phyloP scores from a whole-genome alignment of 2,329 filamentous ascomycete species.

The Beauveria sp. region DNA sequence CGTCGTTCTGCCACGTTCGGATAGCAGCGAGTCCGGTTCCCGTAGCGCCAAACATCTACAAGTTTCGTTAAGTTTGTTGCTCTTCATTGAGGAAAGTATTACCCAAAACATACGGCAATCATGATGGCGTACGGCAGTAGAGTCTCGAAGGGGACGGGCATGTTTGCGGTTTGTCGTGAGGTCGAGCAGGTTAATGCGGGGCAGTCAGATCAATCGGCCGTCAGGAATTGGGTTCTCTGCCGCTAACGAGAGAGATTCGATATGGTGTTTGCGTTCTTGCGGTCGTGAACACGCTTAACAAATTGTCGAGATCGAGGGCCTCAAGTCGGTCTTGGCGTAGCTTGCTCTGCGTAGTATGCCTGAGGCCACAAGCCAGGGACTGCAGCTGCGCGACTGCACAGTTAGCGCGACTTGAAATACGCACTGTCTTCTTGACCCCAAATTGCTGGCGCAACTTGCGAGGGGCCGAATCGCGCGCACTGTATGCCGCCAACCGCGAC shows the following conservation, averaged over 20 bases:
- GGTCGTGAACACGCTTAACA: not conserved
- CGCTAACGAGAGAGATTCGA: not conserved
- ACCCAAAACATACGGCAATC: conserved; percentile 41
- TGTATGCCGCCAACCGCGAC: conserved; percentile 11
- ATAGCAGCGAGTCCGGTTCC: conserved; percentile 51
- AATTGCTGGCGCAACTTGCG: not conserved
- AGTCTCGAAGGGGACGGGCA: conserved; percentile 58
- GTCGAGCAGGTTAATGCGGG: conserved; percentile 20
- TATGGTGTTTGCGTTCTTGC: not conserved
- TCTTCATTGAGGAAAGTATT: conserved; percentile 9
- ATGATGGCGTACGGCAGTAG: conserved; percentile 60
- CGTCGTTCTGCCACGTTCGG: conserved; percentile 51
- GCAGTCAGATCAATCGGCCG: not conserved
- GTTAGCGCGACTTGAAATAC: conserved; percentile 2
- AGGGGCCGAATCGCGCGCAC: conserved; percentile 11
- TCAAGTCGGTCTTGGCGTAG: conserved; percentile 9
- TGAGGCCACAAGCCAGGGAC: conserved; percentile 9
- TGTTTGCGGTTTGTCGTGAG: conserved; percentile 29
- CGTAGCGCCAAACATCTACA: conserved; percentile 56
- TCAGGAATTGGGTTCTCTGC: not conserved
- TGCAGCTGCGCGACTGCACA: conserved; percentile 10
- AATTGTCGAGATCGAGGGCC: conserved; percentile 1
- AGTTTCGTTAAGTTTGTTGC: conserved; percentile 17
- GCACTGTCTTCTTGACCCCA: not conserved
- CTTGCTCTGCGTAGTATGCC: conserved; percentile 1